Evolutionary conservation across 768 basidiomycete genomes (phyloP), one percentile per base, ranked within the genome.

Genomic region (Pholiota microspora): DNA sequence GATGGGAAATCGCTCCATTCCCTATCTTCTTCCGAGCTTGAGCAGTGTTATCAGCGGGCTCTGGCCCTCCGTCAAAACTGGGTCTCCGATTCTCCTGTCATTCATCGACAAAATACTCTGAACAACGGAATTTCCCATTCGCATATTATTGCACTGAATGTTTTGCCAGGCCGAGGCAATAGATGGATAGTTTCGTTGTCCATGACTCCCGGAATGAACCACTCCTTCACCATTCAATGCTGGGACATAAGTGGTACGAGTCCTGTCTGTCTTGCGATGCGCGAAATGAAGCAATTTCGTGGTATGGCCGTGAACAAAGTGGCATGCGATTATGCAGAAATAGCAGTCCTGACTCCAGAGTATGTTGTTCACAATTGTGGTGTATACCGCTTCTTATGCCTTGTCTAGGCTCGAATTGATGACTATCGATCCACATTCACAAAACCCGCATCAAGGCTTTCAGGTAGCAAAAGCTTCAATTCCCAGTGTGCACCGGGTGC

Each of bases 101-200:
- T 59, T 38, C 45, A 38, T 18, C 44, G 61, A 44, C 53, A 49
- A 8, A 15, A 52, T 10, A 45, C 54, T 23, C 67, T n/a, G 46
- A 23, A 42, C 16, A 42, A 42, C 23, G 62, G 42, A 46, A 53
- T 7, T 53, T 67, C 35, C 48, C 56, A 58, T 56, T 50, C 73
- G 3, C 77, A 76, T 21, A 67, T 78, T 45, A 63, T 79, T 2
- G 73, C 74, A 16, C 64, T 84, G 15, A 67, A 77, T 38, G 80
- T 85, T 59, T 57, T 85, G 0, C 78, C 79, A 0, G 73, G 68
- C 0, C 59, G 69, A n/a, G 69, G 67, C 3, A 68, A 67, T 29
- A 71, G 73, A 5, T 80, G 76, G 67, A 62, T 87, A 6, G 60
- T 87, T 21, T 81, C 81, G 0, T 64, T 83, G 27, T 71, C 64